These are phyloP conservation scores for Diaporthe longicolla DNA, from an alignment of 2,329 filamentous ascomycete genomes.

Conservation along the genomic window DNA sequence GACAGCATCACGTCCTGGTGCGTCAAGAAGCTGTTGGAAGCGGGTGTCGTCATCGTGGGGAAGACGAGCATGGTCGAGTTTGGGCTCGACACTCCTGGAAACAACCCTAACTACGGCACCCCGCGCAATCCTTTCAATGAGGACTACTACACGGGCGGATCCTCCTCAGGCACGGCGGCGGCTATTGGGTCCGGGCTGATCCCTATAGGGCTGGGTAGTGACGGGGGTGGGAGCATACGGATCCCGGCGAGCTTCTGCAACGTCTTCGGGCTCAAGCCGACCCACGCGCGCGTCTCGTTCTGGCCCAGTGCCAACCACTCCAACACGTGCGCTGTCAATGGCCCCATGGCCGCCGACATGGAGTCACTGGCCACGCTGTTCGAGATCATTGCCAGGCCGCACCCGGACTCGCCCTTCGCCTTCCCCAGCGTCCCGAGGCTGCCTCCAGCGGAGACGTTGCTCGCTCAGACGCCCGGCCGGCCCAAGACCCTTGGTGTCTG, in stretches of 20 bases:
- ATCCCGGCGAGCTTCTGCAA: slow-evolving; percentile 81
- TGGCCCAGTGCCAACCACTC: slow-evolving; percentile 71
- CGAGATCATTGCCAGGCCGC: slow-evolving; percentile 74
- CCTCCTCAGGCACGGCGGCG: slow-evolving; percentile 81
- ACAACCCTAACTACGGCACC: slow-evolving; percentile 80
- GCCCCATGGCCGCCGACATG: slow-evolving; percentile 77
- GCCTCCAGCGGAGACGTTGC: slow-evolving; percentile 44
- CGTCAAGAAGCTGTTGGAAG: slow-evolving; percentile 77
- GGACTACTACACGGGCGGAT: slow-evolving; percentile 82
- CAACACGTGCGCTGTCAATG: slow-evolving; percentile 74
- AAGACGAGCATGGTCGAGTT: slow-evolving; percentile 85
- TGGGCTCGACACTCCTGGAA: slow-evolving; percentile 81
- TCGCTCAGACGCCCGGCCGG: slow-evolving; percentile 43
- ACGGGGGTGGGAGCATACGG: slow-evolving; percentile 81
- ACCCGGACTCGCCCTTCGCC: slow-evolving; percentile 70
- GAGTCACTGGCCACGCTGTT: slow-evolving; percentile 76
- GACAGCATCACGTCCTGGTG: slow-evolving; percentile 74
- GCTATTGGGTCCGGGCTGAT: slow-evolving; percentile 78
- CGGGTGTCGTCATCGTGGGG: slow-evolving; percentile 79
- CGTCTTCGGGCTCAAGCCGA: slow-evolving; percentile 81
- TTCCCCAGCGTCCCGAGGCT: slow-evolving; percentile 51
- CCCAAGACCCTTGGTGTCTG: slow-evolving; percentile 73
- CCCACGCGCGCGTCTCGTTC: slow-evolving; percentile 75
- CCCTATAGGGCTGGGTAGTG: slow-evolving; percentile 79
- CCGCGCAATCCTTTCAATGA: slow-evolving; percentile 82